A percentile compares a stretch with the other conserved stretches of the same genome.
These are phyloP conservation scores for Fraxinus greggii DNA, from an alignment of 305 asterid species.

Conservation along the genomic window DNA sequence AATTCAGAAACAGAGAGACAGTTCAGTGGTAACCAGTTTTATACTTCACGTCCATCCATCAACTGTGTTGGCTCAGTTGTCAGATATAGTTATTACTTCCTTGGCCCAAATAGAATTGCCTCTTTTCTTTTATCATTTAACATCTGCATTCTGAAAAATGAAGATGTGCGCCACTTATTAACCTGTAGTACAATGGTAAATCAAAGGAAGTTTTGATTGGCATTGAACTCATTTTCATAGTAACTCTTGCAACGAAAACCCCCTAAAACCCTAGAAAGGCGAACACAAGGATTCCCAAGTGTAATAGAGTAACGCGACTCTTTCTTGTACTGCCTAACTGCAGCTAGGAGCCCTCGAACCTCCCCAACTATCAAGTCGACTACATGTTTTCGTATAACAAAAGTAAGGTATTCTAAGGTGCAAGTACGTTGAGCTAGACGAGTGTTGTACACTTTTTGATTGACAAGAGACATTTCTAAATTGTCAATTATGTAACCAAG, in stretches of 20 bases:
- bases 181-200: neutral
- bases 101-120: neutral
- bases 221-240: neutral
- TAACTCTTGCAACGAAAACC: neutral
- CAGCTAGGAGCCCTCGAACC: neutral
- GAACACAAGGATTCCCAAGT: neutral
- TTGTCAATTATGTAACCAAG: neutral
- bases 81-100: conserved; percentile 6
- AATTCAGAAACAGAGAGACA: conserved; percentile 8
- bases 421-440: neutral
- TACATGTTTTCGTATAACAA: neutral
- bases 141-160: neutral
- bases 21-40: neutral
- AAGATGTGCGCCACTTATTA: neutral
- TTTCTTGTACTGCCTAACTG: neutral
- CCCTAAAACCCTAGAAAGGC: neutral
- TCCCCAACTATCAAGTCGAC: neutral
- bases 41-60: neutral
- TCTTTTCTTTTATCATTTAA: neutral
- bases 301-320: neutral
- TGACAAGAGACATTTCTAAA: neutral
- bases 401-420: neutral
- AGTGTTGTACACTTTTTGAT: neutral
- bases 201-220: neutral
- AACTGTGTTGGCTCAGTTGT: conserved; percentile 12